Evolutionary conservation across 208 protist species (phyloP).

Genomic region (Trypanosoma avium): DNA sequence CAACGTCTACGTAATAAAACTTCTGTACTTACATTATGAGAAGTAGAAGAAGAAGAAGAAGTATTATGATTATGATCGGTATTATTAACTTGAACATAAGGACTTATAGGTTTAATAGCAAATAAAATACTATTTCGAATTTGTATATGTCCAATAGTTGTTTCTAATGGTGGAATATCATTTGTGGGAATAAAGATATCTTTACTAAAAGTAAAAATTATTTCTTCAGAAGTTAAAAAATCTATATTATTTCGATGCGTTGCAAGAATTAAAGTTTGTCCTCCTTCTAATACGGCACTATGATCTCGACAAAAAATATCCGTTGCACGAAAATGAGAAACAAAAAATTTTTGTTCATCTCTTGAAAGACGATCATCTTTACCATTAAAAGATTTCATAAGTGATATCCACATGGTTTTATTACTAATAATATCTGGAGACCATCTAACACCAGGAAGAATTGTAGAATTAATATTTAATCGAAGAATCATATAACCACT

Average conservation of each 20-base stretch:
- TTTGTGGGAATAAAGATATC: conserved; percentile 22
- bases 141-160: conserved; percentile 44
- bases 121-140: conserved; percentile 76
- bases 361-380: conserved; percentile 42
- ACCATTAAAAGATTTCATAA: conserved; percentile 66
- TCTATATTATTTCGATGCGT: conserved; percentile 51
- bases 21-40: conserved; percentile 61
- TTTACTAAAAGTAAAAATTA: conserved; percentile 35
- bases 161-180: neutral
- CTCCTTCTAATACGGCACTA: conserved; percentile 60
- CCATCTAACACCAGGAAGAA: conserved; percentile 28
- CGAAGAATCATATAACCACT: conserved; percentile 72
- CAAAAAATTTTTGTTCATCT: conserved; percentile 39
- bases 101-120: conserved; percentile 66
- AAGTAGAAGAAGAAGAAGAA: conserved; percentile 23
- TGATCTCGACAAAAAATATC: conserved; percentile 66
- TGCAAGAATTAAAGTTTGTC: conserved; percentile 58
- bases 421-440: conserved; percentile 29
- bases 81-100: conserved; percentile 30
- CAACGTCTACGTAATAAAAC: conserved; percentile 73
- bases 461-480: conserved; percentile 37
- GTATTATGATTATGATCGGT: conserved; percentile 28
- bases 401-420: conserved; percentile 36
- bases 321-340: conserved; percentile 48
- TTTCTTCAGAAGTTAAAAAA: conserved; percentile 52